Evolutionary conservation across 192 early-diverging fungal genomes (phyloP).

Genomic region (Spizellomyces punctatus): DNA sequence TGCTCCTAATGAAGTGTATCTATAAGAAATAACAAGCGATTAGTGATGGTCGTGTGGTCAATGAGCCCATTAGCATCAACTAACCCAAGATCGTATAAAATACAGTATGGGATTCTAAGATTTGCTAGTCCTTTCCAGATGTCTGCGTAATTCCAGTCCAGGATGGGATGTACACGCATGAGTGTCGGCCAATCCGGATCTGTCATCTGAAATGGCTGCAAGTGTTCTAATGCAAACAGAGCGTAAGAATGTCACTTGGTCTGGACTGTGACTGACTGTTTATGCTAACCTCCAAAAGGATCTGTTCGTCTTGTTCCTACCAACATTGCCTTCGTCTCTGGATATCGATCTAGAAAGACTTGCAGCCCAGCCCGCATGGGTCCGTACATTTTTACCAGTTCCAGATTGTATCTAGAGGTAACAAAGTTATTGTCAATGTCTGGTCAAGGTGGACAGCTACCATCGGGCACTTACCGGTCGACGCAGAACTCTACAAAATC

Average conservation of each 20-base stretch:
- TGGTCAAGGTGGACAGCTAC: background rate
- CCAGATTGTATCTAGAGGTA: conserved; percentile 65
- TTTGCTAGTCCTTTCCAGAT: conserved; percentile 78
- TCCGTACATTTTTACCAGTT: conserved; percentile 65
- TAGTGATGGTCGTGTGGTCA: background rate
- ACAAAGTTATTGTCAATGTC: background rate
- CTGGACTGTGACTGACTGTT: too few species aligned
- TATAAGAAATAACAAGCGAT: conserved; percentile 21
- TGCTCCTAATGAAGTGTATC: conserved; percentile 92
- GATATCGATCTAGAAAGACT: conserved; percentile 61
- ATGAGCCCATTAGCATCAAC: conserved; percentile 58
- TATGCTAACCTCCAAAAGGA: conserved; percentile 41
- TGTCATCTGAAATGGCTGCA: conserved; percentile 56
- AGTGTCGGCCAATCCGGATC: conserved; percentile 90
- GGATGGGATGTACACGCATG: conserved; percentile 89
- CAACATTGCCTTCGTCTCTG: conserved; percentile 72
- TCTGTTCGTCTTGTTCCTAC: conserved; percentile 69
- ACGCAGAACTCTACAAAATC: conserved; percentile 77
- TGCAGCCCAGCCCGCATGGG: conserved; percentile 81
- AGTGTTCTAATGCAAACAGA: conserved; percentile 21
- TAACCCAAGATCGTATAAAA: conserved; percentile 68
- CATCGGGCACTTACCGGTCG: conserved; percentile 21
- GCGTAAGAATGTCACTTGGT: background rate
- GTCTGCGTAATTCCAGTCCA: conserved; percentile 86
- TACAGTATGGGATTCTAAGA: conserved; percentile 79